Evolutionary conservation across 768 basidiomycete genomes (phyloP).

Genomic region (Pleurotus eryngii): DNA sequence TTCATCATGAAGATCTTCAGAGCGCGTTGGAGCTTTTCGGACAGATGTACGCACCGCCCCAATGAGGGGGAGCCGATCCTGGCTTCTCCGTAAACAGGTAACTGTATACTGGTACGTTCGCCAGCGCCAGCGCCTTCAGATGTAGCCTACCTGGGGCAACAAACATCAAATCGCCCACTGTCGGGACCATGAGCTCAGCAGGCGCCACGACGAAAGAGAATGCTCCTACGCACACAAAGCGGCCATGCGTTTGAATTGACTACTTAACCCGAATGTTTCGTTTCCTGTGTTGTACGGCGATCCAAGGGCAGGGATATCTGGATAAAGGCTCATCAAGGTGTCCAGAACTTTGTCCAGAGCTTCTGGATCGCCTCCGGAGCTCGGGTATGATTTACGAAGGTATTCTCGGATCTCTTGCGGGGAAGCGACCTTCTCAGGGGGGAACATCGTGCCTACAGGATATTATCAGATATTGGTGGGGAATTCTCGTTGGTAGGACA

Average conservation of each 20-base stretch:
- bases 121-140: not conserved
- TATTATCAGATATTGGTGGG: no score
- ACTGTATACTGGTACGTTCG: not conserved
- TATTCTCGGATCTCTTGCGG: constrained; percentile 20
- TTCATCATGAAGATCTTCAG: not conserved
- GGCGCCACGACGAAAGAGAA: not conserved
- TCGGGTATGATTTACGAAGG: constrained; percentile 23
- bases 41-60: not conserved
- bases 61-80: not conserved
- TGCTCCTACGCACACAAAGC: constrained; percentile 13
- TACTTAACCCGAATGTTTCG: constrained; percentile 35
- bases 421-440: constrained; percentile 19
- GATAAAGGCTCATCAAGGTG: constrained; percentile 34
- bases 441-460: constrained; percentile 32
- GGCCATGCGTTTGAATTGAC: constrained; percentile 27
- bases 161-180: not conserved
- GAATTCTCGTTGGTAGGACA: not conserved
- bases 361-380: constrained; percentile 19
- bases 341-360: constrained; percentile 19
- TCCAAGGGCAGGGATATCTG: constrained; percentile 36
- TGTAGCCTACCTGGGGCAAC: not conserved
- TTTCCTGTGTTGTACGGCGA: constrained; percentile 44
- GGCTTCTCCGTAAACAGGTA: not conserved
- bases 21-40: not conserved
- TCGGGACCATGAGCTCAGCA: not conserved